phyloP scores from a whole-genome alignment of 1,284 basidiomycete genomes.

The Xanthoconium separans region DNA sequence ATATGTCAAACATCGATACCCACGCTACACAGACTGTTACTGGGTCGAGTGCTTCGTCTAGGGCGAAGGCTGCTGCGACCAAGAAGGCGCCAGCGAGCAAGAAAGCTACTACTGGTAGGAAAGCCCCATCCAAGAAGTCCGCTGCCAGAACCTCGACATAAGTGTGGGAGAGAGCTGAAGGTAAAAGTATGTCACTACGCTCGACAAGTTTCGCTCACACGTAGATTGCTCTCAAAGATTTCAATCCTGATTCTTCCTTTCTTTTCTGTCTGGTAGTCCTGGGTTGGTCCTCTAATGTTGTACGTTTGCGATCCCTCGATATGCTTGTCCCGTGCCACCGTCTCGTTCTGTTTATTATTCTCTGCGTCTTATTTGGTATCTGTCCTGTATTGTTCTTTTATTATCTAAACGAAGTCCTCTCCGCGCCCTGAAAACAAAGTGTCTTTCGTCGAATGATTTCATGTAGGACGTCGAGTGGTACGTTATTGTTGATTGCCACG shows the following conservation, averaged over 20 bases:
- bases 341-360: slow-evolving; percentile 26
- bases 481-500: neutral
- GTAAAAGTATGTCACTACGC: neutral
- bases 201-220: slow-evolving; percentile 1
- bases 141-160: slow-evolving; percentile 21
- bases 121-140: slow-evolving; percentile 25
- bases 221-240: neutral
- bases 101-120: slow-evolving; percentile 38
- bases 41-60: slow-evolving; percentile 39
- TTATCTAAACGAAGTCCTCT: slow-evolving; percentile 13
- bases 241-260: neutral
- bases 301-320: slow-evolving; percentile 33
- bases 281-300: slow-evolving; percentile 24
- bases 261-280: slow-evolving; percentile 7
- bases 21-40: slow-evolving; percentile 42
- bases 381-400: slow-evolving; percentile 28
- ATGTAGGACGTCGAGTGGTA: too few species aligned
- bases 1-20: neutral
- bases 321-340: slow-evolving; percentile 23
- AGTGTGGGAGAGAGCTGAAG: slow-evolving; percentile 1
- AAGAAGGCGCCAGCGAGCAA: slow-evolving; percentile 34
- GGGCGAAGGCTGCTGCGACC: slow-evolving; percentile 37
- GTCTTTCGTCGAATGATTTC: neutral
- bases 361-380: slow-evolving; percentile 31
- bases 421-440: neutral